Evolutionary conservation across 2,329 filamentous ascomycete genomes (phyloP), one percentile per base, ranked within the genome.

Genomic region (Emmonsiellopsis sp.): DNA sequence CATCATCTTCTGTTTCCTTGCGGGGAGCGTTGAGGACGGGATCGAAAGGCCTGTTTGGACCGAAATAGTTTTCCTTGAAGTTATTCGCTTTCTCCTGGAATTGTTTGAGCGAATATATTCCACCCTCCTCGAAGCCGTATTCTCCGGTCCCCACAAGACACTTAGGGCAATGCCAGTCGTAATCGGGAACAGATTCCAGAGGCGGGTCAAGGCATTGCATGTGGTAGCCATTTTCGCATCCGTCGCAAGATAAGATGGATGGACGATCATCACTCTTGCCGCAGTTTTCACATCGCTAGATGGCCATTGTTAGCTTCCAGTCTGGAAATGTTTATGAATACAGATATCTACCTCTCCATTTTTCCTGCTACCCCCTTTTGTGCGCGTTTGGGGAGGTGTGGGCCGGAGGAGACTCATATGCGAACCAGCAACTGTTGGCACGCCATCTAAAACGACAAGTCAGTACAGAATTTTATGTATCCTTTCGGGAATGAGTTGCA

Each of bases 51-150:
- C 91, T 89, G 70, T 91, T 93, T 63, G 86, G 85, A 57, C 89
- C 85, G 64, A 98, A 98, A 65, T 98, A 95, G 26, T 83, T 83
- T 62, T 94, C 87, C 70, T 96, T 97, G 77, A 98, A 98, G 61
- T 89, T 87, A 61, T 88, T 88, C 5, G 93, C 93, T 68, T 92
- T 95, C 66, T 96, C 89, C 68, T 98, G 93, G 67, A 98, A 98
- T 63, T 95, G 88, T 63, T 87, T 90, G 30, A 98, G 76, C 0
- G 93, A 98, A 70, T 98, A 98, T 20, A 96, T 80, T 3, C 91
- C 91, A 26, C 93, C 93, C 69, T 98, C 93, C 66, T 97, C 92
- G 57, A 98, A 98, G 0, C 93, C 93, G 63, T 95, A 98, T 60
- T 97, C 90, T 40, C 92, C 91, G 54, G 95, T 95, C 46, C 93